phyloP scores from a whole-genome alignment of 768 basidiomycete genomes.

The Trametes elegans region DNA sequence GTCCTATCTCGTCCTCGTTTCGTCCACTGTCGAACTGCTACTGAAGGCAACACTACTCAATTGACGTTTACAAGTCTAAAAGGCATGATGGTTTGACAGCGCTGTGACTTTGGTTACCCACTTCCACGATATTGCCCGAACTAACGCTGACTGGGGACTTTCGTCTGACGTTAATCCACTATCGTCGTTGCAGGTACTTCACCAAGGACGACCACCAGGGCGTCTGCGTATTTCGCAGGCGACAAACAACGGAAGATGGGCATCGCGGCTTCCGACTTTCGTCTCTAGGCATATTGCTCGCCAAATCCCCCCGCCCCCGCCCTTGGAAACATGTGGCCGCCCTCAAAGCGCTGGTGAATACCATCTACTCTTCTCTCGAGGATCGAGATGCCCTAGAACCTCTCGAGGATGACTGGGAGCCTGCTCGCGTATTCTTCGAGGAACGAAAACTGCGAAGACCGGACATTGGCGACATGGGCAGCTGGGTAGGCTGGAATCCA shows the following conservation, averaged over 20 bases:
- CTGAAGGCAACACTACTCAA: too few relatives aligned
- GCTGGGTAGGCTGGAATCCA: slow-evolving; percentile 67
- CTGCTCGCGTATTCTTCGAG: slow-evolving; percentile 62
- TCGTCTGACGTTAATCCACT: neutral
- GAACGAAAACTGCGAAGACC: slow-evolving; percentile 50
- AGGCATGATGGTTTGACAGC: too few relatives aligned
- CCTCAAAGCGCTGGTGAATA: slow-evolving; percentile 56
- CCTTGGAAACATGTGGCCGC: slow-evolving; percentile 72
- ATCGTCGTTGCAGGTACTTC: slow-evolving; percentile 54
- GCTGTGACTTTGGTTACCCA: too few relatives aligned
- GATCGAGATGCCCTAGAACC: slow-evolving; percentile 47
- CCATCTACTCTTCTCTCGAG: slow-evolving; percentile 52
- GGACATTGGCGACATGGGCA: slow-evolving; percentile 53
- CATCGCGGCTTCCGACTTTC: slow-evolving; percentile 80
- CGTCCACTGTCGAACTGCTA: too few relatives aligned
- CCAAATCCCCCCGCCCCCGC: slow-evolving; percentile 60
- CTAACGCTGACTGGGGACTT: too few relatives aligned
- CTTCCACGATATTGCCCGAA: too few relatives aligned
- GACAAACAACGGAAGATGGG: slow-evolving; percentile 64
- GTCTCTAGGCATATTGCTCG: slow-evolving; percentile 73
- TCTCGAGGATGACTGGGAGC: slow-evolving; percentile 59
- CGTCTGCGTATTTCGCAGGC: slow-evolving; percentile 71
- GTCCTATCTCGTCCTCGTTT: too few relatives aligned
- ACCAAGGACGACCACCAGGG: slow-evolving; percentile 67
- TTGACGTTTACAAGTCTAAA: too few relatives aligned